Evolutionary conservation across 805 yeast genomes (phyloP).

Genomic region (Scheffersomyces ergatensis): DNA sequence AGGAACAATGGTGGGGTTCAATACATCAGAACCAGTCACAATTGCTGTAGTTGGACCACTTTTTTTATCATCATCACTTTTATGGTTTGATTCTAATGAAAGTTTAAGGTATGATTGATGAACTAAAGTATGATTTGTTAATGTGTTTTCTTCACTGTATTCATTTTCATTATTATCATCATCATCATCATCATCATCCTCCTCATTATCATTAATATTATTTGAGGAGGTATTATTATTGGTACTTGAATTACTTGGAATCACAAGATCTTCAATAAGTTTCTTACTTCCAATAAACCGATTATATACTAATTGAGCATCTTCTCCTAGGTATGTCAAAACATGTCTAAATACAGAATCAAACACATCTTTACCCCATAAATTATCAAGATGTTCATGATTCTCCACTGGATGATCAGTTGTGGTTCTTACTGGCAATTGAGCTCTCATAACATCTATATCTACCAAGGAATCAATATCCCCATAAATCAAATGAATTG

Average conservation of each 20-base stretch:
- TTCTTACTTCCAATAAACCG: constrained; percentile 1
- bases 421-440: constrained; percentile 55
- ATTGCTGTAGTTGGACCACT: neutral
- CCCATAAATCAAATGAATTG: constrained; percentile 80
- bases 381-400: constrained; percentile 89
- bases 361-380: constrained; percentile 77
- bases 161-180: neutral
- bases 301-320: constrained; percentile 5
- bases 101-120: neutral
- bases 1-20: neutral
- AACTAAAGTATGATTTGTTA: neutral
- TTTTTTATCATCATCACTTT: neutral
- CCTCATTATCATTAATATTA: too few species aligned
- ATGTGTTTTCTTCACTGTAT: neutral
- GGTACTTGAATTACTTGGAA: neutral
- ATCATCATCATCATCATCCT: neutral
- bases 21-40: neutral
- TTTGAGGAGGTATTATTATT: too few species aligned
- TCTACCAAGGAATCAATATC: constrained; percentile 81
- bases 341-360: constrained; percentile 34
- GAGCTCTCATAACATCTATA: constrained; percentile 67
- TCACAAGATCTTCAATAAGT: constrained; percentile 8
- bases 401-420: constrained; percentile 54
- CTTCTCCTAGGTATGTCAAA: constrained; percentile 16
- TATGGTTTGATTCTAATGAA: neutral